Percentiles rank a stretch among this genome's conserved stretches.
These are phyloP conservation scores for Penicillium sp. DNA, from an alignment of 2,329 filamentous ascomycete species.

Conservation along the genomic window DNA sequence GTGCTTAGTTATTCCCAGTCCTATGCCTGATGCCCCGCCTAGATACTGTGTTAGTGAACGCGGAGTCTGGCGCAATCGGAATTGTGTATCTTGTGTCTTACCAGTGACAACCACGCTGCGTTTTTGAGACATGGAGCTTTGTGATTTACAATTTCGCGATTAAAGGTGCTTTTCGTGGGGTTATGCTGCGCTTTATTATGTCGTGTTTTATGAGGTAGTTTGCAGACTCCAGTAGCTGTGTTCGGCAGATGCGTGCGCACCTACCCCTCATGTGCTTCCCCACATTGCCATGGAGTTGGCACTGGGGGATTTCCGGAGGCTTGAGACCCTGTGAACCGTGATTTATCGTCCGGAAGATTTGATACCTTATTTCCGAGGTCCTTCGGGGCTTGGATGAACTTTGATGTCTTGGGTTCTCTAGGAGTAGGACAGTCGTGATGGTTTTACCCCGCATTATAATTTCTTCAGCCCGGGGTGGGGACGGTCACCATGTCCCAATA, in stretches of 20 bases:
- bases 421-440: neutral
- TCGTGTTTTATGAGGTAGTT: too few species aligned
- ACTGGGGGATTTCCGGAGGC: slow-evolving; percentile 4
- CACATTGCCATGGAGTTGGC: neutral
- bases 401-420: neutral
- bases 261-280: neutral
- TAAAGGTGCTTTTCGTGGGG: too few species aligned
- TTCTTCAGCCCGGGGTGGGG: neutral
- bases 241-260: neutral
- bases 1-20: slow-evolving; percentile 35
- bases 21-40: slow-evolving; percentile 41
- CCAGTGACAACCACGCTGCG: neutral
- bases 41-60: neutral
- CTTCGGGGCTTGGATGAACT: neutral
- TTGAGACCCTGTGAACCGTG: neutral
- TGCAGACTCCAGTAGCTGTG: too few species aligned
- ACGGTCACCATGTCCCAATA: neutral
- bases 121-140: neutral
- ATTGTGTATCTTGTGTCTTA: neutral
- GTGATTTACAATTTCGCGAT: too few species aligned
- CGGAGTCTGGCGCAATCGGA: neutral
- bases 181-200: too few species aligned
- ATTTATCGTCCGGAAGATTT: neutral
- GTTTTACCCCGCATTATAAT: neutral
- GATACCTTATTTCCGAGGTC: neutral